Evolutionary conservation across 129 eudicot species (phyloP).

Genomic region (Lactuca saligna): DNA sequence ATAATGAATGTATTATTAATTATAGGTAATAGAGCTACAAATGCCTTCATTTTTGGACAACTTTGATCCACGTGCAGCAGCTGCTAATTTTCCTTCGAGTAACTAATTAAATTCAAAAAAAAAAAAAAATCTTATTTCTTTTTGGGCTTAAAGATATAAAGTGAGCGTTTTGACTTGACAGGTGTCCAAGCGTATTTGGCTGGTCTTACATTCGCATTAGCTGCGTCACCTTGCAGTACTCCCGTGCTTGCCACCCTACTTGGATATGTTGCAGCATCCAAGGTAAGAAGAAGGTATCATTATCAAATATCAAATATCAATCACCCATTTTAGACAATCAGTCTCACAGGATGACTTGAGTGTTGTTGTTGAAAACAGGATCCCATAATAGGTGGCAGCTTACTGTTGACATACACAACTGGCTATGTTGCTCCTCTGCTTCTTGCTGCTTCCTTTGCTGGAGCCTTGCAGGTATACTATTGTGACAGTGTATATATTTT

Average conservation of each 20-base stretch:
- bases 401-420: constrained; percentile 89
- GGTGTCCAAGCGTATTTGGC: constrained; percentile 99
- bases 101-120: constrained; percentile 17
- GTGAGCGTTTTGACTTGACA: constrained; percentile 28
- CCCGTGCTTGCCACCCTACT: constrained; percentile 95
- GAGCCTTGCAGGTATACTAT: constrained; percentile 80
- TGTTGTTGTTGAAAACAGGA: constrained; percentile 44
- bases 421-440: constrained; percentile 99
- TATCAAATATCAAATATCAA: background rate
- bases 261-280: constrained; percentile 91
- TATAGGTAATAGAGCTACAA: constrained; percentile 87
- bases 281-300: constrained; percentile 41
- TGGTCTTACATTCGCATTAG: constrained; percentile 97
- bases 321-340: background rate
- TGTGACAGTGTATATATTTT: no score
- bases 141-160: background rate
- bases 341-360: no score
- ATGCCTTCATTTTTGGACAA: constrained; percentile 91
- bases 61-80: constrained; percentile 99
- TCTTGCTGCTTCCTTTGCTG: constrained; percentile 98
- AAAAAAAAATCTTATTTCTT: background rate
- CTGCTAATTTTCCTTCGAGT: constrained; percentile 97
- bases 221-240: constrained; percentile 99
- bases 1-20: background rate
- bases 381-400: constrained; percentile 91